Percentiles rank a stretch among this genome's conserved stretches.
phyloP scores from a whole-genome alignment of 257 asterid species.

The Cordia subcordata region DNA sequence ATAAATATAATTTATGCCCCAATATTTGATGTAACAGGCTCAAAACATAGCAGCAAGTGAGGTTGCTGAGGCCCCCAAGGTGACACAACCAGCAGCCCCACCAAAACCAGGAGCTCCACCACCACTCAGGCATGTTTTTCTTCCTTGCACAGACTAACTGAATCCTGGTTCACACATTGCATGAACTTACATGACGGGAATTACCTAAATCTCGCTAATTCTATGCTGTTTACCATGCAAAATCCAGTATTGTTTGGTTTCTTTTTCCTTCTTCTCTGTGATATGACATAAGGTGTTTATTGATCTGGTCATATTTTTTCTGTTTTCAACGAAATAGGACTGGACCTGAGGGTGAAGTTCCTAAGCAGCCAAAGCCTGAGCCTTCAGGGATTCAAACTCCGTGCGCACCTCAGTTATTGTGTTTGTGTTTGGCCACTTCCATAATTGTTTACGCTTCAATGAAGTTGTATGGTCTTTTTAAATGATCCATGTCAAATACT shows the following conservation, averaged over 20 bases:
- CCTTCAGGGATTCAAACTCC: conserved; percentile 18
- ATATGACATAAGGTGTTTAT: not conserved
- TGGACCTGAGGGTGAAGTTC: conserved; percentile 14
- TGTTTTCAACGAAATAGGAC: conserved; percentile 15
- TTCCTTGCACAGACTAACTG: not conserved
- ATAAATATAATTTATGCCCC: not conserved
- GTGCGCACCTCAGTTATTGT: conserved; percentile 42
- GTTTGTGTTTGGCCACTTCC: conserved; percentile 51
- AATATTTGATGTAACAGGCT: conserved; percentile 31
- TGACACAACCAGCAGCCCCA: conserved; percentile 4
- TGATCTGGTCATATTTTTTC: not conserved
- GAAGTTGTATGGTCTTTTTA: conserved; percentile 35
- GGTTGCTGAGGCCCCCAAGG: conserved; percentile 14
- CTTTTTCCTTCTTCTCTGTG: no score
- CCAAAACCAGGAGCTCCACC: conserved; percentile 12
- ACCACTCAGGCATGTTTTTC: conserved; percentile 22
- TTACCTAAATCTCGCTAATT: not conserved
- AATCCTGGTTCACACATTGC: not conserved
- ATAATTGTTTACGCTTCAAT: conserved; percentile 48
- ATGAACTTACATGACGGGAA: not conserved
- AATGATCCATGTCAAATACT: not conserved
- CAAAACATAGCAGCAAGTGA: conserved; percentile 28
- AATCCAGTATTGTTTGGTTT: no score
- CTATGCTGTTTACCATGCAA: no score
- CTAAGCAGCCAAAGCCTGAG: conserved; percentile 10